Conservation (phyloP, 768 basidiomycete genomes). For the Tubosaeta sp. region DNA sequence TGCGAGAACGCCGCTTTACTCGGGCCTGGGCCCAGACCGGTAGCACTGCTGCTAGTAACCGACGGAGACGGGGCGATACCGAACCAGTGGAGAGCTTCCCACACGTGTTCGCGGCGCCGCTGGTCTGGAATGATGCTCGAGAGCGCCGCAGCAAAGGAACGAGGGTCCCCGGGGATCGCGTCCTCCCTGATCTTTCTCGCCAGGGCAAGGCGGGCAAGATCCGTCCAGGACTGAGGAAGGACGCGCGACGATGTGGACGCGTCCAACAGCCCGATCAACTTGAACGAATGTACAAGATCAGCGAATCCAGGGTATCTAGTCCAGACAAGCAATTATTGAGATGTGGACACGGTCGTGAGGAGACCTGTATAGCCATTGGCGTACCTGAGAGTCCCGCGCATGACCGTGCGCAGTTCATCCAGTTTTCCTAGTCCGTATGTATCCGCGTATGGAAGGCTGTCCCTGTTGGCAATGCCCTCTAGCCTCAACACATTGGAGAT, state of each 20-base stretch:
- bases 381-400: slow-evolving; percentile 83
- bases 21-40: background rate
- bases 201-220: slow-evolving; percentile 36
- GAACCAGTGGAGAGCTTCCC: slow-evolving; percentile 44
- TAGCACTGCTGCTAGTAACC: background rate
- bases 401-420: slow-evolving; percentile 51
- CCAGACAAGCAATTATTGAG: background rate
- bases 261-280: slow-evolving; percentile 64
- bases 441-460: slow-evolving; percentile 67
- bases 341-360: background rate
- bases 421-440: slow-evolving; percentile 55
- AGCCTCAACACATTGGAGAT: slow-evolving; percentile 57
- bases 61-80: background rate
- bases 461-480: slow-evolving; percentile 84
- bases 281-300: slow-evolving; percentile 68
- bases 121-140: slow-evolving; percentile 13
- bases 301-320: slow-evolving; percentile 82
- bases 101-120: slow-evolving; percentile 24
- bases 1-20: background rate
- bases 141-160: slow-evolving; percentile 34
- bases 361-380: background rate
- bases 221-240: slow-evolving; percentile 27
- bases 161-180: slow-evolving; percentile 25
- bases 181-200: slow-evolving; percentile 22
- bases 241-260: slow-evolving; percentile 14